Base-by-base conservation (phyloP, 306 rosid species). In the Cucumis melo region DNA sequence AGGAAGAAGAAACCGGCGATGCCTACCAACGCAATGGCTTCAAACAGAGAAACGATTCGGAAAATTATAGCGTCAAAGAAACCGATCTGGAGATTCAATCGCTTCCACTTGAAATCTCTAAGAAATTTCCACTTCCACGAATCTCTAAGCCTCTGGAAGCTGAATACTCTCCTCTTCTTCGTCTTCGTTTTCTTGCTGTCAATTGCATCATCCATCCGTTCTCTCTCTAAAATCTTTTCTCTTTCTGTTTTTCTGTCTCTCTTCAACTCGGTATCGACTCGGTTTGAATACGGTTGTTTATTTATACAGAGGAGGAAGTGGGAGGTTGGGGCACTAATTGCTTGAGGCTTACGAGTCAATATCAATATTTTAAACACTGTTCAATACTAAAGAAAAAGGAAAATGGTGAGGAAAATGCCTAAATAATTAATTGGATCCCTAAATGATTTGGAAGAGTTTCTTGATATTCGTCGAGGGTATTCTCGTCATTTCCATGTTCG, bases 1-100 rank as follows among this genome's bases (percentile, higher is more conserved):
- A 88, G 86, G 80, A 86, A 91, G 84, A 91, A 91, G 75, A 88
- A 87, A 14, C 77, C 75, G 56, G 86, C 76, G 5, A 57, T 32
- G 60, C 83, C 71, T 24, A 90, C 78, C 71, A 92, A 79, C 3
- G 85, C 60, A 23, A 90, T 39, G 12, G 93, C 89, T 73, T 92
- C 97, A 50, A 85, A 80, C 56, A 75, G 84, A 56, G 97, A 88
- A 0, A 81, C 39, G 48, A 92, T 54, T 87, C 81, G 80, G 68
- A 92, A 92, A 46, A 89, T 60, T 2, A 90, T 79, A 19, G 86
- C 76, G 59, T 90, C 81, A 10, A 87, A 2, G 78, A 90, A 87
- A 7, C 93, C 88, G 12, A 77, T 48, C 3, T 79, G 88, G 36
- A 90, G 36, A 58, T 77, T 53, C 81, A 90, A 38, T 4, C 83